Percentiles rank a stretch among this genome's conserved stretches.
Evolutionary conservation across 352 stramenopile genomes (phyloP).

Genomic region (Phytophthora meadii): DNA sequence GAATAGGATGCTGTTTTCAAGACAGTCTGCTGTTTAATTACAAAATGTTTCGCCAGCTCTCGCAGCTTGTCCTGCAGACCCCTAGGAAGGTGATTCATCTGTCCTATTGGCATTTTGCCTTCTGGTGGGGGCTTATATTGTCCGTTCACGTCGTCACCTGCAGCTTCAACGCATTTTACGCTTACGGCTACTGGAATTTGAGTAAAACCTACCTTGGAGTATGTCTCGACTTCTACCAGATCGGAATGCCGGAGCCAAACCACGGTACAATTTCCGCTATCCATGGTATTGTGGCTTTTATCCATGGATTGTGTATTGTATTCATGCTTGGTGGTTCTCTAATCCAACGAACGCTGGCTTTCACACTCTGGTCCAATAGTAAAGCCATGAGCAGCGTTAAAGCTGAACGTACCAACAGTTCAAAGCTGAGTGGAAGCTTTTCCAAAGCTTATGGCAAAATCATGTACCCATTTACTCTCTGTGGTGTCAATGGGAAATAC

Average conservation of each 20-base stretch:
- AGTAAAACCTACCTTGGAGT: conserved; percentile 19
- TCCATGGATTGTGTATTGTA: conserved; percentile 34
- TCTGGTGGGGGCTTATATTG: conserved; percentile 33
- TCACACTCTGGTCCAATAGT: conserved; percentile 24
- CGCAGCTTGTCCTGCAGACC: conserved; percentile 1
- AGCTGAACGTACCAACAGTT: not conserved
- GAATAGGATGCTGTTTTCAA: no score
- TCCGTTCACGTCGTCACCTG: conserved; percentile 17
- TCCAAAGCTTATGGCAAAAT: conserved; percentile 7
- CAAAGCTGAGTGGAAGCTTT: conserved; percentile 5
- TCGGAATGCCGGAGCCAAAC: conserved; percentile 30
- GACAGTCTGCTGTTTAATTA: no score
- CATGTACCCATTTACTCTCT: conserved; percentile 16
- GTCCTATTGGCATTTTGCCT: conserved; percentile 20
- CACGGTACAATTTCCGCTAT: conserved; percentile 26
- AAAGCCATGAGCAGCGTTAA: not conserved
- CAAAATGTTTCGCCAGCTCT: not conserved
- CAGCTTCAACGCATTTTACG: conserved; percentile 31
- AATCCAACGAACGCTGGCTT: conserved; percentile 9
- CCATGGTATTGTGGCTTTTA: conserved; percentile 27
- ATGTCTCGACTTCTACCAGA: conserved; percentile 38
- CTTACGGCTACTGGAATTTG: conserved; percentile 35
- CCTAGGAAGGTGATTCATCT: conserved; percentile 18
- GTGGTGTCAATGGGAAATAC: conserved; percentile 30
- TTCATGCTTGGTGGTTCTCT: conserved; percentile 21